These are phyloP conservation scores for Lavandula angustifolia DNA, from an alignment of 257 asterid genomes.

Conservation along the genomic window DNA sequence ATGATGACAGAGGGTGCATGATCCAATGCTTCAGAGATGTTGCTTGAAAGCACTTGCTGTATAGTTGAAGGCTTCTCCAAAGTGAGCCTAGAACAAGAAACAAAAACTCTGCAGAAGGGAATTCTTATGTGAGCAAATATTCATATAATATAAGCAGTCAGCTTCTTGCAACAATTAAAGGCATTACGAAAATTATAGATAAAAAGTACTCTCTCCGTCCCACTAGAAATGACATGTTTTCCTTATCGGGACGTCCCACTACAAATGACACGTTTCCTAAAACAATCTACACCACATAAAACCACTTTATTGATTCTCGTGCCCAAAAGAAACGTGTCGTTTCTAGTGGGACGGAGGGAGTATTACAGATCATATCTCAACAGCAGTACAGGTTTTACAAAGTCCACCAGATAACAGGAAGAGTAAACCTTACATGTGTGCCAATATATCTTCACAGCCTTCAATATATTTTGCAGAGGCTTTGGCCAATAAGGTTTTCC, in stretches of 20 bases:
- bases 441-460: conserved; percentile 70
- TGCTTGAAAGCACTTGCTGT: conserved; percentile 65
- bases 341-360: too few relatives aligned
- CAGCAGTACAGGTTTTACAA: conserved; percentile 26
- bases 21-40: conserved; percentile 80
- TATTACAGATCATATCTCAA: conserved; percentile 22
- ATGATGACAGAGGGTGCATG: conserved; percentile 85
- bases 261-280: too few relatives aligned
- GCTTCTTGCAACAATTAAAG: conserved; percentile 17
- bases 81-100: conserved; percentile 77
- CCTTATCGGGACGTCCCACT: too few relatives aligned
- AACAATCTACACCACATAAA: too few relatives aligned
- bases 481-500: conserved; percentile 81
- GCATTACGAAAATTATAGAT: background rate
- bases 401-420: background rate
- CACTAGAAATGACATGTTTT: too few relatives aligned
- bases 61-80: conserved; percentile 76
- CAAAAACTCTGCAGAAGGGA: conserved; percentile 58
- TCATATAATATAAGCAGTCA: conserved; percentile 27
- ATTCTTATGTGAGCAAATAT: conserved; percentile 26
- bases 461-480: conserved; percentile 73
- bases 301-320: too few relatives aligned
- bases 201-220: too few relatives aligned
- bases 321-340: too few relatives aligned
- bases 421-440: conserved; percentile 61